Conservation (phyloP, 345 rosid genomes). For the Euphorbia tirucalli region DNA sequence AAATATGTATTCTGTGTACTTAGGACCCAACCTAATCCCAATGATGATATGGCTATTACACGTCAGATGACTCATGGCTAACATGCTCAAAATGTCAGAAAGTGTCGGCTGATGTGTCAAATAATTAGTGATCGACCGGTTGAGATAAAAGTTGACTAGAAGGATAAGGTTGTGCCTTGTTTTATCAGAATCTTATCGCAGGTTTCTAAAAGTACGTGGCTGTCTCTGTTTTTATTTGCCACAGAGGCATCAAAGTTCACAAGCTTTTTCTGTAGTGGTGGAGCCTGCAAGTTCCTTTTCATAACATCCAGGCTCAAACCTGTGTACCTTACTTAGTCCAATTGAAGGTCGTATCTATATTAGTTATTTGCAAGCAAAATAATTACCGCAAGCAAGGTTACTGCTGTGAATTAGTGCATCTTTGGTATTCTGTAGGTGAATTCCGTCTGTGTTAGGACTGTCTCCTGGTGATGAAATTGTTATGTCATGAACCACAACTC, state of each 20-base stretch:
- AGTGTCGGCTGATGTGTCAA: constrained; percentile 18
- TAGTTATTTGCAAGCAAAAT: constrained; percentile 4
- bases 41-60: constrained; percentile 20
- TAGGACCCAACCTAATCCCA: constrained; percentile 23
- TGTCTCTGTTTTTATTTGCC: not conserved
- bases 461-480: constrained; percentile 71
- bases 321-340: constrained; percentile 11
- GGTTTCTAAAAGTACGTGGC: constrained; percentile 11
- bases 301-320: constrained; percentile 24
- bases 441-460: constrained; percentile 98
- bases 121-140: constrained; percentile 22
- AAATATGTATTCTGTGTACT: constrained; percentile 23
- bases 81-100: constrained; percentile 10
- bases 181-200: constrained; percentile 19
- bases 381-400: constrained; percentile 77
- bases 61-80: constrained; percentile 16
- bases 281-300: constrained; percentile 7
- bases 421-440: constrained; percentile 84
- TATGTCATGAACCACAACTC: constrained; percentile 76
- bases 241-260: constrained; percentile 12
- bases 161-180: constrained; percentile 36
- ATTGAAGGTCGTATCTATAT: constrained; percentile 12
- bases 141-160: constrained; percentile 12
- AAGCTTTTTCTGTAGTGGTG: constrained; percentile 13
- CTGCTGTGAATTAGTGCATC: constrained; percentile 71